Evolutionary conservation across 768 basidiomycete species (phyloP).

Genomic region (Boletales sp.): DNA sequence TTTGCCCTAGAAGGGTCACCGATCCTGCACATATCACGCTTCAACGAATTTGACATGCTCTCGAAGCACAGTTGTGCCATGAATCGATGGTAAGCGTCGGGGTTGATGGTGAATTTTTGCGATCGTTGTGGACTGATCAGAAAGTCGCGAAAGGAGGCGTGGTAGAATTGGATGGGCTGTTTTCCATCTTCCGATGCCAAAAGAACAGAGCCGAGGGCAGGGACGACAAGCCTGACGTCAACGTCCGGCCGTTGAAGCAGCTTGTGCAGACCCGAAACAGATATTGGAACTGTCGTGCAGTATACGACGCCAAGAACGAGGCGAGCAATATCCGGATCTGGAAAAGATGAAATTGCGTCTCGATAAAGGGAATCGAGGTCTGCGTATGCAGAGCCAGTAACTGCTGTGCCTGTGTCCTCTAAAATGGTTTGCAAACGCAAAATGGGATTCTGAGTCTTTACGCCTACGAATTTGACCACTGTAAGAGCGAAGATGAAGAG

Average conservation of each 20-base stretch:
- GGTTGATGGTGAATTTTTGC: constrained; percentile 10
- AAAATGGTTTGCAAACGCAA: constrained; percentile 12
- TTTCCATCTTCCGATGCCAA: constrained; percentile 17
- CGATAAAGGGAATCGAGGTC: constrained; percentile 20
- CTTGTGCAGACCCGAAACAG: constrained; percentile 12
- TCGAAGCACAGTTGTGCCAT: constrained; percentile 19
- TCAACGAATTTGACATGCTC: constrained; percentile 15
- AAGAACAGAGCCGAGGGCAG: constrained; percentile 15
- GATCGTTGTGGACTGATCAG: constrained; percentile 16
- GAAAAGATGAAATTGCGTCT: constrained; percentile 18
- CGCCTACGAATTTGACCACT: constrained; percentile 25
- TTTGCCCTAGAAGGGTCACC: constrained; percentile 15
- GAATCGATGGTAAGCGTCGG: constrained; percentile 11
- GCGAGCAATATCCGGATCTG: constrained; percentile 11
- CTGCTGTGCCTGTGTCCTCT: constrained; percentile 2
- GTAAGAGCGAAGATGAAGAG: constrained; percentile 30
- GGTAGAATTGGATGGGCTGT: constrained; percentile 20
- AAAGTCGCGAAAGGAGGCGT: constrained; percentile 21
- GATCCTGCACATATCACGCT: constrained; percentile 20
- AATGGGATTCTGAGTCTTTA: constrained; percentile 10
- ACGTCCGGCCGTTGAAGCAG: constrained; percentile 12
- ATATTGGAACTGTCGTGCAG: constrained; percentile 10
- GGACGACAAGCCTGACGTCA: constrained; percentile 11
- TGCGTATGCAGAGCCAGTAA: constrained; percentile 10
- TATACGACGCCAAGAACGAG: constrained; percentile 19